Conservation (phyloP, 2,329 filamentous ascomycete genomes). For the Macrophomina phaseolina region DNA sequence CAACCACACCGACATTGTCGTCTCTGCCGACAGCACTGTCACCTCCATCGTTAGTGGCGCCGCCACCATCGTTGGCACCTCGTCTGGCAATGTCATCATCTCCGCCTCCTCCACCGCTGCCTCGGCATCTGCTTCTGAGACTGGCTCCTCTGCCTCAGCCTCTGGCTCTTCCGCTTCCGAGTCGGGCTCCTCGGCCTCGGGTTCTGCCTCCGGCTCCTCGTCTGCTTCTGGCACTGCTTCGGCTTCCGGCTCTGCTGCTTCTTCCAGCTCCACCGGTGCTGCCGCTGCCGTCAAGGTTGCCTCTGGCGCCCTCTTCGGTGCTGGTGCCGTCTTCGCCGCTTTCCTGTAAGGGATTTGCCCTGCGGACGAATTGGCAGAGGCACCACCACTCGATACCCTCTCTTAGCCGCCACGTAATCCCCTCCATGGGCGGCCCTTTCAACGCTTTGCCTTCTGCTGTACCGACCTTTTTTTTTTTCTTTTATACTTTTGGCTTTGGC, state of each 20-base stretch:
- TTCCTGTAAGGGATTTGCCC: slow-evolving; percentile 23
- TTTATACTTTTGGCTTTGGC: slow-evolving; percentile 7
- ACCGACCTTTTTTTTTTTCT: slow-evolving; percentile 4
- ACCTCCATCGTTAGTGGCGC: slow-evolving; percentile 38
- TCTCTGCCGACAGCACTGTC: slow-evolving; percentile 40
- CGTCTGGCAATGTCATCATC: slow-evolving; percentile 12
- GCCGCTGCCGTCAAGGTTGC: slow-evolving; percentile 25
- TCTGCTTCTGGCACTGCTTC: slow-evolving; percentile 20
- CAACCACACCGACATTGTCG: slow-evolving; percentile 37
- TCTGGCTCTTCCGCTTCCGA: slow-evolving; percentile 1
- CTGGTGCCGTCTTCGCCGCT: slow-evolving; percentile 26
- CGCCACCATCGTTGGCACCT: slow-evolving; percentile 25
- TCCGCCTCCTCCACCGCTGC: slow-evolving; percentile 11
- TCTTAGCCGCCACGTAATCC: neutral
- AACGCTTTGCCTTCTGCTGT: slow-evolving; percentile 10
- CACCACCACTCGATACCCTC: slow-evolving; percentile 20
- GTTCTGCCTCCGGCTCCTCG: slow-evolving; percentile 23
- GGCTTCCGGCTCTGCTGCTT: slow-evolving; percentile 25
- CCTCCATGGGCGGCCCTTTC: neutral
- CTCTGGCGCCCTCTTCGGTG: slow-evolving; percentile 28
- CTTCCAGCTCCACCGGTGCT: slow-evolving; percentile 29
- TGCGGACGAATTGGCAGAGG: slow-evolving; percentile 1
- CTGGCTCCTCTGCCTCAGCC: slow-evolving; percentile 27
- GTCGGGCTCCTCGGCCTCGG: neutral
- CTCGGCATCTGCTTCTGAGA: slow-evolving; percentile 25